phyloP scores from a whole-genome alignment of 176 grass and related monocot species.

The Musa acuminata region DNA sequence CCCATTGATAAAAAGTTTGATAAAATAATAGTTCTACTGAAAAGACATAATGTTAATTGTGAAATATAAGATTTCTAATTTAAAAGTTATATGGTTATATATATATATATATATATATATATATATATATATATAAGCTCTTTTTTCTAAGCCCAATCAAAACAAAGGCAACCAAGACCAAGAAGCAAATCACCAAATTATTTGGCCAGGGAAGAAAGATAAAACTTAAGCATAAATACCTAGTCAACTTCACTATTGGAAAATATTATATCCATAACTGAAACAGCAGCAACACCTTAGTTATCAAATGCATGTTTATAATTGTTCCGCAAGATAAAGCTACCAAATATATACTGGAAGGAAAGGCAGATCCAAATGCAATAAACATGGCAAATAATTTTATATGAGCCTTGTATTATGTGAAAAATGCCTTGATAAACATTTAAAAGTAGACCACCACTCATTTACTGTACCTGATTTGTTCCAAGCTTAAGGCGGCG shows the following conservation, averaged over 20 bases:
- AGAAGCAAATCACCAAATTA: not conserved
- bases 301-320: not conserved
- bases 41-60: too few species aligned
- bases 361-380: not conserved
- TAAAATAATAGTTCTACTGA: too few species aligned
- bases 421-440: not conserved
- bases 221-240: not conserved
- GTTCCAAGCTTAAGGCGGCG: conserved; percentile 87
- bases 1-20: too few species aligned
- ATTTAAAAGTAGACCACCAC: not conserved
- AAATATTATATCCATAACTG: not conserved
- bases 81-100: too few species aligned
- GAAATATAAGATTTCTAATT: too few species aligned
- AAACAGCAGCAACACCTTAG: not conserved
- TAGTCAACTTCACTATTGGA: not conserved
- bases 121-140: not conserved
- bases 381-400: not conserved
- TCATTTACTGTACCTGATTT: conserved; percentile 53
- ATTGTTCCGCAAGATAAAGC: not conserved
- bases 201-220: not conserved
- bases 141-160: not conserved
- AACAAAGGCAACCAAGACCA: not conserved
- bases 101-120: not conserved
- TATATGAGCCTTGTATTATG: not conserved
- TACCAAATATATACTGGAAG: not conserved